phyloP scores from a whole-genome alignment of 768 basidiomycete species.

The Pisolithus sp. region DNA sequence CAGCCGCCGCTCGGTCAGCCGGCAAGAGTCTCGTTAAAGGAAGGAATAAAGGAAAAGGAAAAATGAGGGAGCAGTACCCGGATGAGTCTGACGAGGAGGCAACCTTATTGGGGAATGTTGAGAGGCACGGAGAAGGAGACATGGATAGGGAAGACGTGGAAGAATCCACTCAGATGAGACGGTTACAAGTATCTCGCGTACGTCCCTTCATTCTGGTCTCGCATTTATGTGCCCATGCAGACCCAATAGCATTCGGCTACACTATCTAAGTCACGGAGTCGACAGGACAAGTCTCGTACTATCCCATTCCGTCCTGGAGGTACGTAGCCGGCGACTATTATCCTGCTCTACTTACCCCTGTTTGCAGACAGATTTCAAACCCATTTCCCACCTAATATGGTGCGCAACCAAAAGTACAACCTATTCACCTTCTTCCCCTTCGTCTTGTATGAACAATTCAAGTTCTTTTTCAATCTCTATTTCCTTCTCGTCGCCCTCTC shows the following conservation, averaged over 20 bases:
- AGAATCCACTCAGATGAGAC: slow-evolving; percentile 20
- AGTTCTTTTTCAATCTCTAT: slow-evolving; percentile 99
- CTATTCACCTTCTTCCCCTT: slow-evolving; percentile 94
- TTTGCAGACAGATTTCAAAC: slow-evolving; percentile 65
- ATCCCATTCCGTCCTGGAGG: slow-evolving; percentile 71
- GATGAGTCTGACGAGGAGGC: slow-evolving; percentile 64
- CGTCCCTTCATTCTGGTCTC: slow-evolving; percentile 1
- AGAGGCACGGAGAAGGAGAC: slow-evolving; percentile 33
- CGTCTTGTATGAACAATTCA: slow-evolving; percentile 98
- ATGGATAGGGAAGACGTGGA: slow-evolving; percentile 30
- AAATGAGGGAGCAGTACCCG: slow-evolving; percentile 47
- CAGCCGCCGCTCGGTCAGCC: slow-evolving; percentile 26
- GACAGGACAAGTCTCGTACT: no score
- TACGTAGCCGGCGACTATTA: slow-evolving; percentile 19
- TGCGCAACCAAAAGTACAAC: slow-evolving; percentile 98
- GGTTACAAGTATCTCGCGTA: slow-evolving; percentile 14
- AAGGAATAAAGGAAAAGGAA: slow-evolving; percentile 41
- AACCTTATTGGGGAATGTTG: slow-evolving; percentile 37
- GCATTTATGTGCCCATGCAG: neutral
- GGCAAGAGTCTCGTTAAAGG: slow-evolving; percentile 15
- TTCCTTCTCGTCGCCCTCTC: slow-evolving; percentile 95
- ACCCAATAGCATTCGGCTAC: slow-evolving; percentile 19
- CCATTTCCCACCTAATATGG: slow-evolving; percentile 79
- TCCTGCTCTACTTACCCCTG: neutral
- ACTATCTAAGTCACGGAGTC: slow-evolving; percentile 8